phyloP scores from a whole-genome alignment of 225 moss, liverwort and hornwort genomes.

The Straminergon stramineum region DNA sequence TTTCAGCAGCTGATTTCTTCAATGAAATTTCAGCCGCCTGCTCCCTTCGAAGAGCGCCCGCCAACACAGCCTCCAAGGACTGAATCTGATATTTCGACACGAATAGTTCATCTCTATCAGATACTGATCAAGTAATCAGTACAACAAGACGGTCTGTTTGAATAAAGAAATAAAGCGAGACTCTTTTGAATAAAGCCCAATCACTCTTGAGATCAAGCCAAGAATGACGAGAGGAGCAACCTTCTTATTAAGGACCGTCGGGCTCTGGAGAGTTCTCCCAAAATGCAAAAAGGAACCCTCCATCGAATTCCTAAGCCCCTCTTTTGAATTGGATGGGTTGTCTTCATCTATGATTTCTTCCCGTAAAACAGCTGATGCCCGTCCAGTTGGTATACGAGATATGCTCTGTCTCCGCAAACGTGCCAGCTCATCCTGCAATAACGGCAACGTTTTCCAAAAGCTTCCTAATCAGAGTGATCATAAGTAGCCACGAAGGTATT shows the following conservation, averaged over 20 bases:
- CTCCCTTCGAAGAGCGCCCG: conserved; percentile 77
- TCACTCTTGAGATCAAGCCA: not conserved
- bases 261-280: conserved; percentile 32
- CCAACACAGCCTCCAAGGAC: conserved; percentile 62
- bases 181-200: not conserved
- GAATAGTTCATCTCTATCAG: not conserved
- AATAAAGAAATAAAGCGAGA: not conserved
- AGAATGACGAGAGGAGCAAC: not conserved
- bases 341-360: conserved; percentile 19
- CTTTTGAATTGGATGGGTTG: conserved; percentile 5
- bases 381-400: conserved; percentile 48
- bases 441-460: not conserved
- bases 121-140: not conserved
- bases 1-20: conserved; percentile 60
- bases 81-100: conserved; percentile 36
- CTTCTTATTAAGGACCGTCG: conserved; percentile 35
- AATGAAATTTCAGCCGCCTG: conserved; percentile 44
- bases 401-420: conserved; percentile 79
- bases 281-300: conserved; percentile 37
- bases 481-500: not conserved
- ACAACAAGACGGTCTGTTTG: not conserved
- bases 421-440: conserved; percentile 61
- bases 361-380: conserved; percentile 18
- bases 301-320: not conserved
- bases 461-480: not conserved